phyloP scores from a whole-genome alignment of 495 filamentous ascomycete genomes.

The Penicillium crystallinum region DNA sequence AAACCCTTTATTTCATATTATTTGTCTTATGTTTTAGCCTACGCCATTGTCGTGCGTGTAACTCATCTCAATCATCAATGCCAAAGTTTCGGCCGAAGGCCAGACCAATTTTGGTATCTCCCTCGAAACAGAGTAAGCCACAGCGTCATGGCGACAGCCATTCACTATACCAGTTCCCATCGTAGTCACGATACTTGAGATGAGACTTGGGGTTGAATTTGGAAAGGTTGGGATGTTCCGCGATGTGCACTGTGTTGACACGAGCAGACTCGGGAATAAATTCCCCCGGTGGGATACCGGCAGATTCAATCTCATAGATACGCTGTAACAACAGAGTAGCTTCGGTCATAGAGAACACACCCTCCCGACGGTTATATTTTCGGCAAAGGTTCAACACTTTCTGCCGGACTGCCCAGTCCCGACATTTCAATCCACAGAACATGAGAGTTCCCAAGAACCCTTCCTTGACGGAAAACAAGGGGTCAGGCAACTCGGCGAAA shows the following conservation, averaged over 20 bases:
- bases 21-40: not conserved
- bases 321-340: not conserved
- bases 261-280: not conserved
- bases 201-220: not conserved
- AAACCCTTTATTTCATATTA: not conserved
- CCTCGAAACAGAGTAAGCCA: not conserved
- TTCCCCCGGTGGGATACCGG: not conserved
- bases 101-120: not conserved
- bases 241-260: not conserved
- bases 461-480: constrained; percentile 2
- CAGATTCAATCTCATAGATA: not conserved
- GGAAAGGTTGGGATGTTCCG: not conserved
- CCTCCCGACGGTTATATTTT: constrained; percentile 1
- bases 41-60: not conserved
- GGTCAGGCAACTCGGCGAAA: not conserved
- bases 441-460: not conserved
- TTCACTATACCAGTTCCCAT: constrained; percentile 1
- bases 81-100: not conserved
- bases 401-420: constrained; percentile 6
- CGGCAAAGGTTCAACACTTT: not conserved
- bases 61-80: not conserved
- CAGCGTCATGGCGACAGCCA: not conserved
- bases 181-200: not conserved
- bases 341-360: not conserved
- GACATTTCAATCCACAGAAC: constrained; percentile 9